Evolutionary conservation across 176 grass and related monocot genomes (phyloP), one percentile per base, ranked within the genome.

Genomic region (Juncus effusus): DNA sequence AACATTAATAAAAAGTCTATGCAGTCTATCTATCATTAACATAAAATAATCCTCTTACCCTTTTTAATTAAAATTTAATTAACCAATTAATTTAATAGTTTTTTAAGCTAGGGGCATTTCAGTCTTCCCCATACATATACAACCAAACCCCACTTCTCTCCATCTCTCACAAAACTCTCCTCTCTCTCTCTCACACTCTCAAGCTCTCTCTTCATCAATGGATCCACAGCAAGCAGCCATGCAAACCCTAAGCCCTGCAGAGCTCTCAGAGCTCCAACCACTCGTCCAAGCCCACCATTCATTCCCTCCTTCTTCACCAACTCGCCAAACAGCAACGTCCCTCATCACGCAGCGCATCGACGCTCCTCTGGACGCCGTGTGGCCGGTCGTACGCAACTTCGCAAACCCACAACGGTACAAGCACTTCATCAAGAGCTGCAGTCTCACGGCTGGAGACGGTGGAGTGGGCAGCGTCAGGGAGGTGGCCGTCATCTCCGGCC

Each of bases 371-470:
- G 8, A 50, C 49, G 75, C 72, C 11, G 88, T 97, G 40, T 97
- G 94, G 88, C 78, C 80, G 52, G 83, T 97, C 64, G 88, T 97
- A 3, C 85, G 88, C n/a, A 62, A 81, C 11, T 97, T 97, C 73
- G 82, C 15, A 42, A 54, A 13, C 13, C 94, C 94, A 28, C 80
- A 97, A 83, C 78, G 88, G 9, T 97, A 97, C 83, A 97, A 97
- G 78, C 88, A 97, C 85, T 97, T 97, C 88, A 84, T 97, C 88
- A 92, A 86, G 75, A 82, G 85, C 40, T 82, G 82, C 68, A 64
- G 52, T 6, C 60, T 97, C 10, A 65, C 51, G 5, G 3, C 62
- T 9, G 94, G 94, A 5, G 94, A 92, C 62, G 85, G 94, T 61
- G 66, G 71, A 44, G 94, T 97, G 4, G 94, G 94, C 13, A 97